These are phyloP conservation scores for Phellopilus nigrolimitatus DNA, from an alignment of 1,284 basidiomycete genomes.

Conservation along the genomic window DNA sequence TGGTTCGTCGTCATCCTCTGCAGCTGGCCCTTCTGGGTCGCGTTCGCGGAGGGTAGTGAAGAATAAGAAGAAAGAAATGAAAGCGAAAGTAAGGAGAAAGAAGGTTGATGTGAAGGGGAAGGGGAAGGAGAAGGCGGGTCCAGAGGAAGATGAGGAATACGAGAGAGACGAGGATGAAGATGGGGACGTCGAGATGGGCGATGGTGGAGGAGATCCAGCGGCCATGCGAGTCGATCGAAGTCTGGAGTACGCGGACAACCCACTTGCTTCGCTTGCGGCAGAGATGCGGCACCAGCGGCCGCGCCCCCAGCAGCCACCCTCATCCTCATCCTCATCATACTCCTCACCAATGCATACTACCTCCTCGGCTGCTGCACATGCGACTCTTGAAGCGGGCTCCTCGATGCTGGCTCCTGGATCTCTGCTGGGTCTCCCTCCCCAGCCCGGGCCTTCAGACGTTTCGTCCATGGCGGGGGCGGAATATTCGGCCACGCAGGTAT, in stretches of 20 bases:
- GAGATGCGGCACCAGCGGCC: background rate
- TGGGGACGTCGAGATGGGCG: background rate
- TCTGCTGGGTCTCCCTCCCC: background rate
- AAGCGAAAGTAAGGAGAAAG: background rate
- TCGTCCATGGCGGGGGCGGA: background rate
- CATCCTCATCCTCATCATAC: background rate
- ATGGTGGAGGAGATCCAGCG: too few relatives aligned
- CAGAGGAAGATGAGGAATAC: background rate
- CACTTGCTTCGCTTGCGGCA: constrained; percentile 11
- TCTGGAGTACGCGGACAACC: background rate
- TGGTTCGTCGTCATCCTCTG: background rate
- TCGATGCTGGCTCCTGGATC: background rate
- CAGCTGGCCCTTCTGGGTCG: background rate
- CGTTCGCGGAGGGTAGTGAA: background rate
- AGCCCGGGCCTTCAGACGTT: background rate
- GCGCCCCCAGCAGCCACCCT: background rate
- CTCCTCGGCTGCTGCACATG: too few relatives aligned
- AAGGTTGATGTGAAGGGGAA: background rate
- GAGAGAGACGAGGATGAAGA: background rate
- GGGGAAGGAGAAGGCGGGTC: background rate
- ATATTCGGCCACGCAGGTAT: background rate
- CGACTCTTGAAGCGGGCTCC: too few relatives aligned
- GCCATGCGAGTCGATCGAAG: background rate
- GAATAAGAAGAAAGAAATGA: background rate
- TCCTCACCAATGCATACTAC: too few relatives aligned